Evolutionary conservation across 108 stramenopile genomes (phyloP).

Genomic region (Ochromonas danica): DNA sequence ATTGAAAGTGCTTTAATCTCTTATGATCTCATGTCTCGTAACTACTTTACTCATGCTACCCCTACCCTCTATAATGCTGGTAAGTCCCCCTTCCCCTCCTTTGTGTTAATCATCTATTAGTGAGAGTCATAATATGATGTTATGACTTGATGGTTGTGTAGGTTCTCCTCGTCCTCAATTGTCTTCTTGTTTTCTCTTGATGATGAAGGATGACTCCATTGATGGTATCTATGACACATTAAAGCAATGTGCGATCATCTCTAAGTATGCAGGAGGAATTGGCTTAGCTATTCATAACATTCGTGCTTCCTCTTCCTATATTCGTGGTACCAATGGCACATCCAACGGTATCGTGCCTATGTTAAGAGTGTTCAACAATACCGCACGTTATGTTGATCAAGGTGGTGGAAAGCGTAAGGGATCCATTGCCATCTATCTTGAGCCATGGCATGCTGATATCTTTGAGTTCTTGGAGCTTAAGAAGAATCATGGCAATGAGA

Average conservation of each 20-base stretch:
- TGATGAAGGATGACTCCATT: conserved; percentile 94
- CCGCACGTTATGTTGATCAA: conserved; percentile 93
- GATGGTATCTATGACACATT: conserved; percentile 93
- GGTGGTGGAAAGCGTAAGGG: conserved; percentile 95
- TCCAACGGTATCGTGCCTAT: conserved; percentile 97
- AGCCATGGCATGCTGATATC: conserved; percentile 96
- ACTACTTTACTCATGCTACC: conserved; percentile 91
- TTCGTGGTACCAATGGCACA: conserved; percentile 85
- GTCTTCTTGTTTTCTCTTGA: conserved; percentile 86
- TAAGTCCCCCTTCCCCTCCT: too few relatives aligned
- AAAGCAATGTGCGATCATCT: conserved; percentile 88
- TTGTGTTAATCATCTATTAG: too few relatives aligned
- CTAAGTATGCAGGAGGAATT: conserved; percentile 97
- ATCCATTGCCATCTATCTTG: conserved; percentile 90
- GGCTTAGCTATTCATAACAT: conserved; percentile 90
- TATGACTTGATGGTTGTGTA: too few relatives aligned
- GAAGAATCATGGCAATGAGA: conserved; percentile 96
- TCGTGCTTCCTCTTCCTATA: conserved; percentile 87
- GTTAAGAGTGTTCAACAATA: conserved; percentile 95
- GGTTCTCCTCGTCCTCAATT: conserved; percentile 91
- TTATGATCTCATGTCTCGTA: conserved; percentile 86
- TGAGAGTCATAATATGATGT: too few relatives aligned
- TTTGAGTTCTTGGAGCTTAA: conserved; percentile 85
- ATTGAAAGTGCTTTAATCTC: conserved; percentile 83
- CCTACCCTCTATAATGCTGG: conserved; percentile 95